Percentiles rank a stretch among this genome's conserved stretches.
Conservation (phyloP, 2,329 filamentous ascomycete genomes). For the Exserohilum rostratum region DNA sequence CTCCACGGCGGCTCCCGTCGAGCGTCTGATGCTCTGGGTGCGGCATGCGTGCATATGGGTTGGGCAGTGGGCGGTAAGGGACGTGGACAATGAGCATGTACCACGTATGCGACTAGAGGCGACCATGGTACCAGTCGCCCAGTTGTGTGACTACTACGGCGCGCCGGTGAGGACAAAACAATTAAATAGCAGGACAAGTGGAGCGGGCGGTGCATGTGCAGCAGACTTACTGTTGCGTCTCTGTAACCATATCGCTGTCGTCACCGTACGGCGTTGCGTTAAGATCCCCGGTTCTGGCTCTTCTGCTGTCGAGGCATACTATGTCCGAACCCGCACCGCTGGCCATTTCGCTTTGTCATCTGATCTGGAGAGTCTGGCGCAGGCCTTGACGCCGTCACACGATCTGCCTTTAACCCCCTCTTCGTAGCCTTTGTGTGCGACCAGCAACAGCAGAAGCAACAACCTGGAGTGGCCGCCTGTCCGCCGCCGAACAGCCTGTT, state of each 20-base stretch:
- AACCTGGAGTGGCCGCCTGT: constrained; percentile 1
- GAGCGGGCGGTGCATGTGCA: constrained; percentile 13
- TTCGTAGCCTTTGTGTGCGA: not conserved
- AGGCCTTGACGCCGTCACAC: constrained; percentile 24
- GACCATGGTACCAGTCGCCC: not conserved
- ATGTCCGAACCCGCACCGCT: constrained; percentile 40
- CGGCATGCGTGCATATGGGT: constrained; percentile 14
- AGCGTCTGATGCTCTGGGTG: constrained; percentile 17
- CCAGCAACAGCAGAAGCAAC: constrained; percentile 6
- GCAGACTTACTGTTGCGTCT: constrained; percentile 12
- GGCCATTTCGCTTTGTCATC: constrained; percentile 35
- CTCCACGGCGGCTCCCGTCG: constrained; percentile 25
- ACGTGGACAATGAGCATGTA: constrained; percentile 22
- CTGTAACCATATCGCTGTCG: constrained; percentile 6
- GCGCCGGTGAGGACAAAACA: constrained; percentile 6
- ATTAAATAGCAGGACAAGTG: constrained; percentile 18
- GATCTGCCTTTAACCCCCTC: not conserved
- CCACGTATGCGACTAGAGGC: constrained; percentile 25
- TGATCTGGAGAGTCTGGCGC: constrained; percentile 46
- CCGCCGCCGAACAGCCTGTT: constrained; percentile 20
- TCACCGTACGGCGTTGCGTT: constrained; percentile 2
- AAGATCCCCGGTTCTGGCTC: constrained; percentile 2
- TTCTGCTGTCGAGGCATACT: constrained; percentile 28
- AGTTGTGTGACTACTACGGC: not conserved
- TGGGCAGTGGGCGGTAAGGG: constrained; percentile 24